Base-by-base conservation (phyloP, 1,139 yeast genomes). In the Hyphopichia wangnamkhiaoensis region DNA sequence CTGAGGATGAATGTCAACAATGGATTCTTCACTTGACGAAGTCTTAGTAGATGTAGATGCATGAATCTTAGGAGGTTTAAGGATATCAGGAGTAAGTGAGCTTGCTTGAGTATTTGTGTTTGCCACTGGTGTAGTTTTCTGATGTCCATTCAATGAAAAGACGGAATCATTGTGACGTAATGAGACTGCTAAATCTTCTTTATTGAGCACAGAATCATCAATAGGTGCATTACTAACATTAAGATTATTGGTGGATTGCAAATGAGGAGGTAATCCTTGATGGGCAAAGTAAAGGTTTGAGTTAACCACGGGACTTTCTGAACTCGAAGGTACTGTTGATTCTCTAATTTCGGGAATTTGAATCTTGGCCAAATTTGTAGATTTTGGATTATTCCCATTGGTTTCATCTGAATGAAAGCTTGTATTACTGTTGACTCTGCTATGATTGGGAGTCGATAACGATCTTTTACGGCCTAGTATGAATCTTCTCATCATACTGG, bases 201-300 rank as follows among this genome's bases (percentile, higher is more conserved):
- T 49, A 9, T 47, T 42, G 17, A 34, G 16, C 14, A 21, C 25
- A 7, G 32, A 4, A 10, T 30, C 38, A 4, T 35, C 31, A 6
- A 31, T 23, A 10, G 6, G 19, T 2, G 39, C 37, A 27, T 44
- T 33, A 21, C 32, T 31, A 13, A 41, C 43, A 25, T 37, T 37
- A 39, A 50, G 33, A 40, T 61, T 63, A 18, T 66, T 65, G 21
- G 61, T 50, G 7, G 63, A 51, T 2, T 64, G 60, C 35, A 68
- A 56, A 48, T 78, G 82, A 4, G 79, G 79, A 3, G 82, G 82
- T 8, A 74, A 54, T 0, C 83, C 83, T 47, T 78, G 82, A 47
- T 74, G 76, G 5, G 73, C 74, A 54, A 78, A 78, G 52, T 74
- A 73, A 37, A 74, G 69, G 48, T 69, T 77, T 4, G 74, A 64